These are phyloP conservation scores for Phytophthora gonapodyides DNA, from an alignment of 352 stramenopile species.

Conservation along the genomic window DNA sequence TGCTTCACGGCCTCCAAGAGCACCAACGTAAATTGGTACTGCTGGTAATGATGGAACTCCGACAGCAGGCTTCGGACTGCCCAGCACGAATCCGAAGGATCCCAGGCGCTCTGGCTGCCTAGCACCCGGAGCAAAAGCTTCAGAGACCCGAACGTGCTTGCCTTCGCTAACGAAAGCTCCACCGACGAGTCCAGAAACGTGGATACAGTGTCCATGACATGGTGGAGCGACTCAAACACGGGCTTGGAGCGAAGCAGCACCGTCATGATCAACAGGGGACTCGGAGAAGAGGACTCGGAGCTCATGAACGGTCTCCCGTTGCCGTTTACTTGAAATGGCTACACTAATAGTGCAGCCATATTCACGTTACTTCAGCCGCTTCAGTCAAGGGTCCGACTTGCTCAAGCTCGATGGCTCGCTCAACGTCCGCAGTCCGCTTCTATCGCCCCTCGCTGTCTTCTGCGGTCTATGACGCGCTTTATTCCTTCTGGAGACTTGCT, in stretches of 20 bases:
- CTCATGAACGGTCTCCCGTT: too few relatives aligned
- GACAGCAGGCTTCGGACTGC: not conserved
- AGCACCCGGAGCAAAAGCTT: too few relatives aligned
- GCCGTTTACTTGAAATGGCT: too few relatives aligned
- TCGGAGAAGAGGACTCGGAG: too few relatives aligned
- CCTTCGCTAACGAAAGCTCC: not conserved
- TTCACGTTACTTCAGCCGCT: too few relatives aligned
- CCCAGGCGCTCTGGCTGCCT: too few relatives aligned
- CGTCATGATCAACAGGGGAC: not conserved
- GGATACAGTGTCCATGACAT: constrained; percentile 10
- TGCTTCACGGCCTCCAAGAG: constrained; percentile 2
- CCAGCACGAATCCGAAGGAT: not conserved
- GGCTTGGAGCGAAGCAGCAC: constrained; percentile 10
- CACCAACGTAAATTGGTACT: constrained; percentile 7
- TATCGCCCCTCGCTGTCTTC: constrained; percentile 53
- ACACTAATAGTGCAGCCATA: too few relatives aligned
- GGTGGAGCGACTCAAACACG: constrained; percentile 1
- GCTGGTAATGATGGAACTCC: constrained; percentile 1
- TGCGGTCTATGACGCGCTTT: constrained; percentile 47
- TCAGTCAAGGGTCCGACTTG: too few relatives aligned
- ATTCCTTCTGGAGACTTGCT: constrained; percentile 57
- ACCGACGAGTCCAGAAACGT: constrained; percentile 18
- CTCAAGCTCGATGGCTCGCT: too few relatives aligned
- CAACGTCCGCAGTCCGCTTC: not conserved
- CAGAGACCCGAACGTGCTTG: too few relatives aligned